Evolutionary conservation across 75 land plant genomes (phyloP), one percentile per base, ranked within the genome.

Genomic region (Picea glauca): DNA sequence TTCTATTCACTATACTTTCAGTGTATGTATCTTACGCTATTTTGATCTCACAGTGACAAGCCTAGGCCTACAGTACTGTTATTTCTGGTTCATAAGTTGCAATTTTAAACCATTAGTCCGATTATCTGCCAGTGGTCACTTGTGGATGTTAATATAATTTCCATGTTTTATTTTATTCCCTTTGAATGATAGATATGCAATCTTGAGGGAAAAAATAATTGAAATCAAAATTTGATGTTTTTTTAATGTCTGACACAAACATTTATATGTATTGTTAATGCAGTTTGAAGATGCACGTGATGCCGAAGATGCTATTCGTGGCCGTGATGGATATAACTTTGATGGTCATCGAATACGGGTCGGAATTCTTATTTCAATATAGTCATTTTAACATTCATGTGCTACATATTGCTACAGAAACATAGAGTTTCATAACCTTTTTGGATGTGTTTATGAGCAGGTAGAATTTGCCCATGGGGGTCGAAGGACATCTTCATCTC

Each of bases 381-480:
- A 26, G 2, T 18, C 15, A 30, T 13, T 62, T 17, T 23, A 15
- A 58, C 64, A 15, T 57, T 4, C 30, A 32, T 23, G 15, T 30
- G 32, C 21, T 75, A 40, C 9, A 50, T 50, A 50, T 75, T 18
- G 13, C 12, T 75, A 31, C 21, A 58, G 26, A 43, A 70, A 43
- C 13, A 8, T 20, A 43, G 13, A n/a, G 3, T 66, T 32, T 66
- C 8, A 26, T 43, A 70, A 43, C 54, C 2, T 38, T 70, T 70
- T 70, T 70, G 8, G 23, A 38, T 70, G 15, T 70, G 30, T 57
- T 11, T 31, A 31, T 62, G 26, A 56, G 43, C 77, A 91, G 93
- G 93, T 91, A 76, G 93, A 91, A 63, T 70, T 91, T 77, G 93
- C 93, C 72, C 93, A 91, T 84, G 94, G 90, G 58, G 94, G 90